A percentile compares a stretch with the other conserved stretches of the same genome.
Evolutionary conservation across 2,329 filamentous ascomycete species (phyloP).

Genomic region (Aspergillus vadensis): DNA sequence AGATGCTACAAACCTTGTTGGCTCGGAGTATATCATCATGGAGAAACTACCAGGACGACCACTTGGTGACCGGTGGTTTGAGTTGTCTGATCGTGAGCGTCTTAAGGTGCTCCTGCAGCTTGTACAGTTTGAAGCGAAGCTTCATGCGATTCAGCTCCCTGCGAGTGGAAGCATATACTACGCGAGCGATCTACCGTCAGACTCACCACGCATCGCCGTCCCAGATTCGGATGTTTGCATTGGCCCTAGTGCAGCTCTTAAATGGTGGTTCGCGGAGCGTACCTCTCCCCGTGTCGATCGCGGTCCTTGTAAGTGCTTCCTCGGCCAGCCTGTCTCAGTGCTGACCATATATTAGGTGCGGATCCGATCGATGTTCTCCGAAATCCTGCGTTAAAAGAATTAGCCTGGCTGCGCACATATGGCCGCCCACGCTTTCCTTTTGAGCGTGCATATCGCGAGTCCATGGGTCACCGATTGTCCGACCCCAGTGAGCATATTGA

Average conservation of each 20-base stretch:
- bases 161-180: slow-evolving; percentile 8
- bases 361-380: slow-evolving; percentile 3
- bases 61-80: slow-evolving; percentile 1
- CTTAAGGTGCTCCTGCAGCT: slow-evolving; percentile 7
- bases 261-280: slow-evolving; percentile 2
- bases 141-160: slow-evolving; percentile 1
- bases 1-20: slow-evolving; percentile 3
- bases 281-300: neutral
- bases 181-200: neutral
- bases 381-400: neutral
- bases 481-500: slow-evolving; percentile 1
- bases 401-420: slow-evolving; percentile 2
- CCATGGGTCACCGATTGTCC: neutral
- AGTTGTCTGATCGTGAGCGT: slow-evolving; percentile 1
- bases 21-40: slow-evolving; percentile 8
- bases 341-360: neutral
- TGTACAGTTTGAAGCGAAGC: slow-evolving; percentile 3
- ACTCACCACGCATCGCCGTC: slow-evolving; percentile 4
- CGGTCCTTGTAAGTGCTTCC: slow-evolving; percentile 2
- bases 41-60: slow-evolving; percentile 6
- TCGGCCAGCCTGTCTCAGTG: neutral
- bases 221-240: slow-evolving; percentile 1
- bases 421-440: slow-evolving; percentile 1
- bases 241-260: neutral
- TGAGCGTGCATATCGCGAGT: slow-evolving; percentile 6